Percentiles rank a stretch among this genome's conserved stretches.
These are phyloP conservation scores for Mycena sanguinolenta DNA, from an alignment of 768 basidiomycete genomes.

Conservation along the genomic window DNA sequence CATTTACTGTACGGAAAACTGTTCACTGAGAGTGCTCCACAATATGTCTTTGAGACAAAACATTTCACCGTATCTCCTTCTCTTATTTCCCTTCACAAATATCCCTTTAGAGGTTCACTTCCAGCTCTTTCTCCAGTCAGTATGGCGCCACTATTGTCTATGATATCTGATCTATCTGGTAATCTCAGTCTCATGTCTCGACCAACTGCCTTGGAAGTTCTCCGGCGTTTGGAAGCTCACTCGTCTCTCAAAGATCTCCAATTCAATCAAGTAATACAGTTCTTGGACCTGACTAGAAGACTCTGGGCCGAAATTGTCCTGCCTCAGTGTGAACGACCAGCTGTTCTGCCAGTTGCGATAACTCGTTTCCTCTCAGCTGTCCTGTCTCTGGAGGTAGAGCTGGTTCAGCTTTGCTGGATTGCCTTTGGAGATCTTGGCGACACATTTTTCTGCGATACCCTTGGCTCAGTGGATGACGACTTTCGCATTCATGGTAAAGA, in stretches of 20 bases:
- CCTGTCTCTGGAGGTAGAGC: not conserved
- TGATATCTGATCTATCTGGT: too few relatives aligned
- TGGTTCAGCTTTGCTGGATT: conserved; percentile 6
- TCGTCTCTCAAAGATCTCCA: not conserved
- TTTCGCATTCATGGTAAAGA: not conserved
- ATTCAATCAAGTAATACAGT: not conserved
- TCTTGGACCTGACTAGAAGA: not conserved
- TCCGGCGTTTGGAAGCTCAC: not conserved
- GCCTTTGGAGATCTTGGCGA: conserved; percentile 15
- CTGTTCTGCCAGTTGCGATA: not conserved
- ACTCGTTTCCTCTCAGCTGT: not conserved
- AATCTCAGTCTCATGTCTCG: not conserved
- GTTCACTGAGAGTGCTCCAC: too few relatives aligned
- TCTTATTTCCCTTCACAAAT: too few relatives aligned
- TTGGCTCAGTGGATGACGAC: not conserved
- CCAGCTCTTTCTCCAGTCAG: too few relatives aligned
- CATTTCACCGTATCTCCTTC: too few relatives aligned
- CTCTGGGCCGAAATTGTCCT: conserved; percentile 16
- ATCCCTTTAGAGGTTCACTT: too few relatives aligned
- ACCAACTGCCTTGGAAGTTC: not conserved
- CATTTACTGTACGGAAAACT: too few relatives aligned
- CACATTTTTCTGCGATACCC: not conserved
- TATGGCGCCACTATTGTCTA: too few relatives aligned
- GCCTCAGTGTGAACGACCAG: not conserved
- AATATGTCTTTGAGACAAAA: too few relatives aligned